A percentile compares a stretch with the other conserved stretches of the same genome.
phyloP scores from a whole-genome alignment of 257 asterid species.

The Nyctanthes arbortristis region DNA sequence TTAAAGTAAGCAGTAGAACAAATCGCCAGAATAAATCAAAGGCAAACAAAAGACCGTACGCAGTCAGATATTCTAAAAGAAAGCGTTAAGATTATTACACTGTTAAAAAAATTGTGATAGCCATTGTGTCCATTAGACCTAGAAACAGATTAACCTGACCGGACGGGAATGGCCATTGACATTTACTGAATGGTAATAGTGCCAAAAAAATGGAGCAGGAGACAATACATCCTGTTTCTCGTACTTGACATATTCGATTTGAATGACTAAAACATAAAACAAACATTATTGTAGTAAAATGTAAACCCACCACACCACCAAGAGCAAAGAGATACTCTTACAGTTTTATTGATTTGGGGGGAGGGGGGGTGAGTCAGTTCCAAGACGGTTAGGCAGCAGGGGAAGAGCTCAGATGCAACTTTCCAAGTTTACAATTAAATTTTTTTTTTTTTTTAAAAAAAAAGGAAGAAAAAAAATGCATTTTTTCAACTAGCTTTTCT shows the following conservation, averaged over 20 bases:
- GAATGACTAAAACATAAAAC: neutral
- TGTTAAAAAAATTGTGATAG: neutral
- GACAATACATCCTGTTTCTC: too few species aligned
- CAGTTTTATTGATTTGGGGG: too few species aligned
- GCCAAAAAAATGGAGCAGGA: too few species aligned
- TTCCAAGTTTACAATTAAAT: too few species aligned
- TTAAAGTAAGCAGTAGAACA: neutral
- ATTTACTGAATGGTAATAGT: neutral
- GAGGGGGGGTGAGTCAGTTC: neutral
- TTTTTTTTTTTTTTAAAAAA: too few species aligned
- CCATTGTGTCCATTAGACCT: neutral
- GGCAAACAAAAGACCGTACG: neutral
- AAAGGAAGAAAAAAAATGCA: neutral
- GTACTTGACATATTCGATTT: too few species aligned
- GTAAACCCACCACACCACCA: neutral
- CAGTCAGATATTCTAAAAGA: neutral
- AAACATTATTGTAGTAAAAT: neutral
- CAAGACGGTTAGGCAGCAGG: neutral
- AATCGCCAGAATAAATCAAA: neutral
- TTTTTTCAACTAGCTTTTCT: neutral
- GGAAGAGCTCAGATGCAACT: neutral
- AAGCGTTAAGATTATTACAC: neutral
- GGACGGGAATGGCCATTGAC: neutral
- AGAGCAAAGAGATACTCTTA: conserved; percentile 6
- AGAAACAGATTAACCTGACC: neutral